A percentile compares a stretch with the other conserved stretches of the same genome.
Conservation (phyloP, 495 filamentous ascomycete species). For the Lophiotrema nucula region DNA sequence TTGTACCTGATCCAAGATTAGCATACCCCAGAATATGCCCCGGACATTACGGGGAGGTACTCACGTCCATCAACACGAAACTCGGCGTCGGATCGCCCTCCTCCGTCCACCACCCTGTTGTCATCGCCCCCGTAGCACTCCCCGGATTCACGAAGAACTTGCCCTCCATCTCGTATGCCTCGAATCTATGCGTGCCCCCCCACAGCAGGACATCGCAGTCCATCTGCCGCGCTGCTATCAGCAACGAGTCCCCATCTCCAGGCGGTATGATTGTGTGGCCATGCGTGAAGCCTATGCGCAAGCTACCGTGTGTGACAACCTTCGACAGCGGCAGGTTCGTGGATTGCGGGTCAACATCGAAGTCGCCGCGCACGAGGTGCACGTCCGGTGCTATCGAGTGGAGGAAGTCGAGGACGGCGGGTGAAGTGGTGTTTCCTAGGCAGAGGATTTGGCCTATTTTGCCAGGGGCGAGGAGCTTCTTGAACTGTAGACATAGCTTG, state of each 20-base stretch:
- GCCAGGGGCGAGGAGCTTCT: constrained; percentile 94
- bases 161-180: constrained; percentile 97
- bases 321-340: constrained; percentile 86
- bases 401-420: constrained; percentile 91
- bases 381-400: constrained; percentile 88
- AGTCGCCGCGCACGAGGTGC: constrained; percentile 91
- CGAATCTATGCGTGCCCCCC: constrained; percentile 96
- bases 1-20: constrained; percentile 82
- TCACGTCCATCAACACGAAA: constrained; percentile 98
- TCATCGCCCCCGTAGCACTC: constrained; percentile 85
- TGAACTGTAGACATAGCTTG: constrained; percentile 63
- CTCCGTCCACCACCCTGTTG: constrained; percentile 65
- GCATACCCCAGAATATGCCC: too few relatives aligned
- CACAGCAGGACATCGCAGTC: constrained; percentile 96
- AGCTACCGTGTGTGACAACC: constrained; percentile 87
- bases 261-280: constrained; percentile 92
- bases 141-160: constrained; percentile 98
- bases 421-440: constrained; percentile 94
- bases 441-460: constrained; percentile 98
- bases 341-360: constrained; percentile 90
- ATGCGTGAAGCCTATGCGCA: constrained; percentile 95
- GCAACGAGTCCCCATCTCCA: constrained; percentile 82
- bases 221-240: constrained; percentile 92
- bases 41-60: neutral
- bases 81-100: constrained; percentile 86